Evolutionary conservation across 306 rosid species (phyloP), one percentile per base, ranked within the genome.

Genomic region (Cajanus cajan): DNA sequence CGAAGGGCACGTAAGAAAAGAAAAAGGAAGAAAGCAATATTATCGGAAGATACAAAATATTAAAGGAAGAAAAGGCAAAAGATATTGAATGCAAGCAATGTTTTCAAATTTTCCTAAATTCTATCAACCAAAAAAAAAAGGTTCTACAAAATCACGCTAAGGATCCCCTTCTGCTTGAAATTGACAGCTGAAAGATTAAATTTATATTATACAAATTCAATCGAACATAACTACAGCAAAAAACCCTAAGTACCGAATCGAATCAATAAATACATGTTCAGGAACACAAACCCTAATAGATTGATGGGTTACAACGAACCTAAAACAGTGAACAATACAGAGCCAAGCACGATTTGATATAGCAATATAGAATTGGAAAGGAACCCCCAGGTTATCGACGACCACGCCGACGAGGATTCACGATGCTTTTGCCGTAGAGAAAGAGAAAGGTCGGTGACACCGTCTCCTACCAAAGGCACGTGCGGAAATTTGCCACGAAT

Each of bases 371-470:
- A 83, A 67, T 57, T 22, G 19, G 51, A 16, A 54, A 44, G 25
- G 14, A 72, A 22, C 25, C 62, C 69, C 47, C 28, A 54, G 19
- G 39, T 7, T 31, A 40, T 79, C 62, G 51, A 73, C 59, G 68
- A 72, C 66, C 34, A 12, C 77, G 59, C 37, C 80, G 65, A 80
- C 65, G 71, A 78, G 44, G 86, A 82, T 71, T 66, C 64, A 48
- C 82, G 79, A 79, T 69, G 77, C 1, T 69, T 28, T 67, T 44
- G 70, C 73, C 78, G 82, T 82, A 55, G 67, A 82, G 82, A 51
- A 63, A 52, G 82, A 62, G 74, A 84, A 76, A 79, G 83, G 82
- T 63, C 78, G 84, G 87, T 74, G 81, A 74, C 78, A 79, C 67
- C 63, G 47, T 76, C 84, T 24, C 44, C 54, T 68, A 68, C 64